These are phyloP conservation scores for Venturia pyrina DNA, from an alignment of 2,329 filamentous ascomycete species.

Conservation along the genomic window DNA sequence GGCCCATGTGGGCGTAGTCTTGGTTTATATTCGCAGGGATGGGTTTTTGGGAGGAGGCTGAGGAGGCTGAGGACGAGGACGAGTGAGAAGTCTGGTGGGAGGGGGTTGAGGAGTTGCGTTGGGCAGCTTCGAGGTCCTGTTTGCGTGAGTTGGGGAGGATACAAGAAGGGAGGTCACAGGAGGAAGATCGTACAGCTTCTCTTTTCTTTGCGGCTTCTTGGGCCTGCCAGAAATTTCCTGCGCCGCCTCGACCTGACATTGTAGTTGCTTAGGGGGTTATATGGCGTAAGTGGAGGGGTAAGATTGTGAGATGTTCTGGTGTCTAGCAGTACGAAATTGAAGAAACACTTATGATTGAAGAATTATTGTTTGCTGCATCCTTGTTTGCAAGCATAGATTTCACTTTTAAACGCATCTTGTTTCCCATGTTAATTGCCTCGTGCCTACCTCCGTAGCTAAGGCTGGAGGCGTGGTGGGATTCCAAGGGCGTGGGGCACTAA, in stretches of 20 bases:
- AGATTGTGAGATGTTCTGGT: no score
- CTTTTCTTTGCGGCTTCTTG: not conserved
- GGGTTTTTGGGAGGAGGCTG: not conserved
- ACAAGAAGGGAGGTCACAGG: not conserved
- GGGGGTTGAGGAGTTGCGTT: not conserved
- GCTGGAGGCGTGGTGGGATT: not conserved
- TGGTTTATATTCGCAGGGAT: not conserved
- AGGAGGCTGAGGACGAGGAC: not conserved
- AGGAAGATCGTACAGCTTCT: not conserved
- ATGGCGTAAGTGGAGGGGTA: no score
- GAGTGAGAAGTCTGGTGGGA: not conserved
- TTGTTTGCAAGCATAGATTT: not conserved
- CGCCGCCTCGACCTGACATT: constrained; percentile 9
- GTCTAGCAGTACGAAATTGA: no score
- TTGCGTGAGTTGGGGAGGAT: not conserved
- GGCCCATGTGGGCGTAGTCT: constrained; percentile 13
- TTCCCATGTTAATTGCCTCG: not conserved
- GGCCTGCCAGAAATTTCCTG: not conserved
- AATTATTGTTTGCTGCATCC: not conserved
- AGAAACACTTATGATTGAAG: not conserved
- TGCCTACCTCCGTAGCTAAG: no score
- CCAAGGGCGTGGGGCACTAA: not conserved
- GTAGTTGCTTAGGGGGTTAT: not conserved
- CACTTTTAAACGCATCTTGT: not conserved
- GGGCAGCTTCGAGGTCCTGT: constrained; percentile 6